Percentiles rank a stretch among this genome's conserved stretches.
Evolutionary conservation across 2,329 filamentous ascomycete species (phyloP).

Genomic region (Aspergillus brasiliensis): DNA sequence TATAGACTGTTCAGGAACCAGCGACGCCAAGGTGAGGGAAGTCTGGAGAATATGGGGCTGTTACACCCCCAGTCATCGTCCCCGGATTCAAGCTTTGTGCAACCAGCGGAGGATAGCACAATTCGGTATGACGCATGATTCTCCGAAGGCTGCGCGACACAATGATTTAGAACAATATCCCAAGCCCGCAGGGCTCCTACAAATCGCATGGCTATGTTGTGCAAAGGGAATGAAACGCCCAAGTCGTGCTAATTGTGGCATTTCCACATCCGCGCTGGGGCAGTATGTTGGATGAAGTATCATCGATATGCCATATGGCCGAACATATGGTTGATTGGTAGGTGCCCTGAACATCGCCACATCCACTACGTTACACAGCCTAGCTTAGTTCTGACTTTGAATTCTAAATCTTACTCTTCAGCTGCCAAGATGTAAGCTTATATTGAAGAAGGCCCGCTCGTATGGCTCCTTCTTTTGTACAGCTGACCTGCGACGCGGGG

Average conservation of each 20-base stretch:
- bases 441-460: background rate
- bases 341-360: too few relatives aligned
- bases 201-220: too few relatives aligned
- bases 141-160: background rate
- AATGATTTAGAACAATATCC: background rate
- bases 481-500: background rate
- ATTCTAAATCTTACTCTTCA: background rate
- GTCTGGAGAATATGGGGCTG: background rate
- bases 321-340: too few relatives aligned
- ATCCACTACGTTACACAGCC: background rate
- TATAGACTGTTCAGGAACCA: background rate
- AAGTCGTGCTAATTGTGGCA: too few relatives aligned
- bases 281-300: too few relatives aligned
- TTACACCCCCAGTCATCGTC: background rate
- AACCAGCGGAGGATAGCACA: background rate
- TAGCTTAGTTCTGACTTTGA: background rate
- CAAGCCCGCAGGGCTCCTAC: too few relatives aligned
- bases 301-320: too few relatives aligned
- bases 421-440: background rate
- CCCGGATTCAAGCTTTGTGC: background rate
- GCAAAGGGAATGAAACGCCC: too few relatives aligned
- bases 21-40: background rate
- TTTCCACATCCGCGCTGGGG: too few relatives aligned
- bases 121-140: background rate
- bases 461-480: background rate